These are phyloP conservation scores for Parathielavia hyrcaniae DNA, from an alignment of 495 filamentous ascomycete genomes.

Conservation along the genomic window DNA sequence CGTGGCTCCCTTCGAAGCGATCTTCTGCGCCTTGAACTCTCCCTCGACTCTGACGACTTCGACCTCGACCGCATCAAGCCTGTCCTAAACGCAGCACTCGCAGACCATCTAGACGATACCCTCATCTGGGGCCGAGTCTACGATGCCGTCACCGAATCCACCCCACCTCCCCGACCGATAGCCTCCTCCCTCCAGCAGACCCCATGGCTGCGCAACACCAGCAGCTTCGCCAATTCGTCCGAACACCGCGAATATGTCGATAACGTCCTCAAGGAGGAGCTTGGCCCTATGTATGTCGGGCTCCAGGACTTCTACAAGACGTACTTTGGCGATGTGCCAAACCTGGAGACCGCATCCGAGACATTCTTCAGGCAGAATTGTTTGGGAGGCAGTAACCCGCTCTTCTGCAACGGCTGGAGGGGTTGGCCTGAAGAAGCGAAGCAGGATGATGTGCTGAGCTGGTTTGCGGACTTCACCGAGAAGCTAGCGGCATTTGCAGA, in stretches of 20 bases:
- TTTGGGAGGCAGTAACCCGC: slow-evolving; percentile 30
- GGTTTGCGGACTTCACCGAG: slow-evolving; percentile 34
- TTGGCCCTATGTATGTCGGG: no score
- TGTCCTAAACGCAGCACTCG: slow-evolving; percentile 30
- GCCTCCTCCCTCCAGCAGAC: no score
- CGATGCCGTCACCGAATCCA: slow-evolving; percentile 2
- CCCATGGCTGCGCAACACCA: no score
- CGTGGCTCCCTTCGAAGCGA: slow-evolving; percentile 24
- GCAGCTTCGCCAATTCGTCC: no score
- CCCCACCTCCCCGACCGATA: slow-evolving; percentile 5
- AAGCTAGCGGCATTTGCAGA: slow-evolving; percentile 31
- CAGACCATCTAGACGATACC: slow-evolving; percentile 8
- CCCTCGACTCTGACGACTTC: slow-evolving; percentile 34
- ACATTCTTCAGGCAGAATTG: slow-evolving; percentile 38
- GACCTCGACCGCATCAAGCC: no score
- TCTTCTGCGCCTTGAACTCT: slow-evolving; percentile 25
- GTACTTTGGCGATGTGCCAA: slow-evolving; percentile 35
- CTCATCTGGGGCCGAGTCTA: slow-evolving; percentile 2
- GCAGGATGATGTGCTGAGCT: slow-evolving; percentile 29
- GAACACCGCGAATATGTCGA: no score
- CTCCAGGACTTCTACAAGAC: slow-evolving; percentile 15
- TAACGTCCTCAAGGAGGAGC: no score
- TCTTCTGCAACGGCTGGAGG: slow-evolving; percentile 29
- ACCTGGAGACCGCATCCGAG: slow-evolving; percentile 30
- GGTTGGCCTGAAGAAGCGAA: slow-evolving; percentile 34